These are phyloP conservation scores for Coelastrella sp. DNA, from an alignment of 139 green algal species.

Conservation along the genomic window DNA sequence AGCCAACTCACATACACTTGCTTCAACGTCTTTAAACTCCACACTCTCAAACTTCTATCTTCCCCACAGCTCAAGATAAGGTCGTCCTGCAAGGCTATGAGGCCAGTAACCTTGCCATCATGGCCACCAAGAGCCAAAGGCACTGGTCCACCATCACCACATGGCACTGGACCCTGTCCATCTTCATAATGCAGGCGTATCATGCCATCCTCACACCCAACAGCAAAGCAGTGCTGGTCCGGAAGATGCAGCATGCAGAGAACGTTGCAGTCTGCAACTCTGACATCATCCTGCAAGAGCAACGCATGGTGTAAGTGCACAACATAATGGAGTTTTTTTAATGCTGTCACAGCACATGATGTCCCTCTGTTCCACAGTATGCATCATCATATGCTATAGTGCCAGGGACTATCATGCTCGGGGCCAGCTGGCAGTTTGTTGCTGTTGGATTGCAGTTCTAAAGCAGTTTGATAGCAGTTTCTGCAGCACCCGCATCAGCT, in stretches of 20 bases:
- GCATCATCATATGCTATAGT: no score
- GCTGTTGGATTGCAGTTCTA: no score
- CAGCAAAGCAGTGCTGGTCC: conserved; percentile 66
- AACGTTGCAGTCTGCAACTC: conserved; percentile 65
- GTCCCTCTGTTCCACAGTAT: no score
- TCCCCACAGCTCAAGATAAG: conserved; percentile 60
- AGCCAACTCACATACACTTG: conserved; percentile 44
- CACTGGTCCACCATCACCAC: conserved; percentile 6
- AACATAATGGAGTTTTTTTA: no score
- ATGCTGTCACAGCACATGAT: no score
- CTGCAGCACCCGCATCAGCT: no score
- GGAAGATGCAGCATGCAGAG: conserved; percentile 63
- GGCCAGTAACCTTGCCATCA: conserved; percentile 50
- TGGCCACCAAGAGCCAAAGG: conserved; percentile 30
- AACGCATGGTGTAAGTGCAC: not conserved
- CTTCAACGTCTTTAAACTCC: conserved; percentile 79
- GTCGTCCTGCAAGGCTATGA: conserved; percentile 62
- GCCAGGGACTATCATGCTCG: no score
- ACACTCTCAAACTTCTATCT: conserved; percentile 75
- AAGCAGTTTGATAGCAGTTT: no score
- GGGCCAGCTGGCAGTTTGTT: no score
- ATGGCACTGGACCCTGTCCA: conserved; percentile 42
- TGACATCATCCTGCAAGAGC: conserved; percentile 55
- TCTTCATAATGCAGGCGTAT: conserved; percentile 71
- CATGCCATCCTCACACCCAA: conserved; percentile 67